Base-by-base conservation (phyloP, 192 early-diverging fungal genomes). In the Rhizophagus clarus region DNA sequence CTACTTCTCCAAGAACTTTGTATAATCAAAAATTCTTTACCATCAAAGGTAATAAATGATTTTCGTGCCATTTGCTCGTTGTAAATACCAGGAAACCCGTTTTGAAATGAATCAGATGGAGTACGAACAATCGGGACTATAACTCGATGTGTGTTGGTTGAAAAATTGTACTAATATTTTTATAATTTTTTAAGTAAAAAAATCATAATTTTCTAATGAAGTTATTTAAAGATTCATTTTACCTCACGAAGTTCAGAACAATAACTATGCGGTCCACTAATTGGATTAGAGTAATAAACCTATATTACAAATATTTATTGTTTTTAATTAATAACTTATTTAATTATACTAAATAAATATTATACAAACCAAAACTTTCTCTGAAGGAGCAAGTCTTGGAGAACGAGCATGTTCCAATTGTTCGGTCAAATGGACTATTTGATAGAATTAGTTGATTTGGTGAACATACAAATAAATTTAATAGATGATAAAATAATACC, bases 1-100 rank as follows among this genome's bases (percentile, higher is more conserved):
- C 84, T 79, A 20, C 75, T 81, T 20, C 86, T 63, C 81, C 84
- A 83, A 12, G 49, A 34, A 32, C 73, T 82, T 40, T 71, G 67
- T 5, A 77, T 28, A 78, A 83, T 4, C 62, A 82, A 6, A 69
- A 75, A 47, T 74, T 72, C 60, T 81, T 81, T 63, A 79, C 81
- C 24, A 64, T 83, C 8, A 80, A 61, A 3, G 70, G 77, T 4
- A 79, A 74, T 79, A 79, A 85, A 81, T 29, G 84, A 70, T 40
- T 77, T 68, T 61, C 24, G 15, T 17, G 88, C 80, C 6, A 95
- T 86, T 62, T 88, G 87, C 67, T 90, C 88, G 76, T 86, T 79
- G 76, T 91, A 96, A 1, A 96, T 82, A 2, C 95, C 95, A 3
- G 89, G 90, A 82, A 96, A 96, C 14, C 85, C 88, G 8, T 72